A percentile compares a stretch with the other conserved stretches of the same genome.
phyloP scores from a whole-genome alignment of 148 eudicot species.

The Vaccinium corymbosum region DNA sequence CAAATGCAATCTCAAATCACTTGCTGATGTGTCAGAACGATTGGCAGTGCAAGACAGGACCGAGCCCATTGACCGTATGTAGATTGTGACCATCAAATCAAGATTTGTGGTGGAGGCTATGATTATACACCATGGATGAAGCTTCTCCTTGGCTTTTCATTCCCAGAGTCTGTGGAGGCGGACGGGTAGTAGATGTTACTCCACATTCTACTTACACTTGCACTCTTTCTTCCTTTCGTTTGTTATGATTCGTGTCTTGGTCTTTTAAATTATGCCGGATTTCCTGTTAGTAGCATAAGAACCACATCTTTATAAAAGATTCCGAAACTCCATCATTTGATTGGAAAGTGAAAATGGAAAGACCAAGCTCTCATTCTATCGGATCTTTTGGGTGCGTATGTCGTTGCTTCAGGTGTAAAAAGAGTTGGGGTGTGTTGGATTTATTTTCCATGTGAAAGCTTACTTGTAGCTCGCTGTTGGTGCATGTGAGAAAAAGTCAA shows the following conservation, averaged over 20 bases:
- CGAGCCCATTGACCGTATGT: constrained; percentile 36
- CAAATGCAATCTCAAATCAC: constrained; percentile 49
- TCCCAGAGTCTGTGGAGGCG: constrained; percentile 20
- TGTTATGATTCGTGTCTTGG: not conserved
- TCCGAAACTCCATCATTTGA: not conserved
- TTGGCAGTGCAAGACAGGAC: constrained; percentile 41
- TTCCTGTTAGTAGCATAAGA: constrained; percentile 13
- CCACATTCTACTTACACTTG: constrained; percentile 8
- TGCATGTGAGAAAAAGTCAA: not conserved
- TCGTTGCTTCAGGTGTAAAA: not conserved
- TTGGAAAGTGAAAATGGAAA: constrained; percentile 13
- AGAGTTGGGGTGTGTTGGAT: not conserved
- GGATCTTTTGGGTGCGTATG: not conserved
- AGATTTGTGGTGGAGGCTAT: constrained; percentile 9
- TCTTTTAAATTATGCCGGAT: constrained; percentile 14
- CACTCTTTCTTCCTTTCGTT: not conserved
- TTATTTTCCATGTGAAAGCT: not conserved
- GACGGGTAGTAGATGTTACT: constrained; percentile 17
- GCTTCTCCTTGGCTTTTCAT: constrained; percentile 21
- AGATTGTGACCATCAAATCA: constrained; percentile 2
- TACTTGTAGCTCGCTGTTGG: constrained; percentile 6
- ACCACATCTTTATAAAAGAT: constrained; percentile 16
- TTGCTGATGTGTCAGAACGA: constrained; percentile 42
- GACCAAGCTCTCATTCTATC: constrained; percentile 4
- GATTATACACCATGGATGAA: constrained; percentile 26